These are phyloP conservation scores for Typha latifolia DNA, from an alignment of 176 grass and related monocot genomes.

Conservation along the genomic window DNA sequence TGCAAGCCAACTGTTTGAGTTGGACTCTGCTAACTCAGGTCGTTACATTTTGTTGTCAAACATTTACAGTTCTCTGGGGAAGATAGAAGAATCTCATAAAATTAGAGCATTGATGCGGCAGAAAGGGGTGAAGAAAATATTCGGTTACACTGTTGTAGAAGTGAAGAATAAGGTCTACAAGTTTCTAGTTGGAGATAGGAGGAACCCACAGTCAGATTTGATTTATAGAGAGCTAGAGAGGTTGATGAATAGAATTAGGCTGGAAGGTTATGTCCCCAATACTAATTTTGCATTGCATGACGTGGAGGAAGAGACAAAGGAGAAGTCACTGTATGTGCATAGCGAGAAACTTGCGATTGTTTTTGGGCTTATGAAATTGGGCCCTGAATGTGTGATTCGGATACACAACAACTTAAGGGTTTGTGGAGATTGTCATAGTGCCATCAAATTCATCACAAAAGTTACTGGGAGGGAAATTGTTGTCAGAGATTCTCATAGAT, in stretches of 20 bases:
- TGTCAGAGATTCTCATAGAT: slow-evolving; percentile 25
- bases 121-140: slow-evolving; percentile 19
- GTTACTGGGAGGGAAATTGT: slow-evolving; percentile 16
- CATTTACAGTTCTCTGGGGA: slow-evolving; percentile 24
- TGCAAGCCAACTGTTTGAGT: slow-evolving; percentile 15
- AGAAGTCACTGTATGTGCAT: slow-evolving; percentile 14
- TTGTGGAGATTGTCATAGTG: slow-evolving; percentile 27
- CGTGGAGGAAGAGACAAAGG: slow-evolving; percentile 24
- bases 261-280: slow-evolving; percentile 21
- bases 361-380: slow-evolving; percentile 17
- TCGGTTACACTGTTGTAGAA: slow-evolving; percentile 22
- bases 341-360: slow-evolving; percentile 26
- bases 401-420: slow-evolving; percentile 20
- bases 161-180: slow-evolving; percentile 22
- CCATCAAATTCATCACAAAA: slow-evolving; percentile 22
- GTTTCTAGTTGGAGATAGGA: slow-evolving; percentile 18
- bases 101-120: slow-evolving; percentile 13
- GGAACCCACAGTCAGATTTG: slow-evolving; percentile 12
- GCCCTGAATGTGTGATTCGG: slow-evolving; percentile 12
- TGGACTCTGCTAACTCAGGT: slow-evolving; percentile 16
- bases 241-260: slow-evolving; percentile 19
- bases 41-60: slow-evolving; percentile 24
- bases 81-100: slow-evolving; percentile 16
- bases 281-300: slow-evolving; percentile 25
- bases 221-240: slow-evolving; percentile 22